phyloP scores from a whole-genome alignment of 2,329 filamentous ascomycete genomes.

The Pezicula radicicola region DNA sequence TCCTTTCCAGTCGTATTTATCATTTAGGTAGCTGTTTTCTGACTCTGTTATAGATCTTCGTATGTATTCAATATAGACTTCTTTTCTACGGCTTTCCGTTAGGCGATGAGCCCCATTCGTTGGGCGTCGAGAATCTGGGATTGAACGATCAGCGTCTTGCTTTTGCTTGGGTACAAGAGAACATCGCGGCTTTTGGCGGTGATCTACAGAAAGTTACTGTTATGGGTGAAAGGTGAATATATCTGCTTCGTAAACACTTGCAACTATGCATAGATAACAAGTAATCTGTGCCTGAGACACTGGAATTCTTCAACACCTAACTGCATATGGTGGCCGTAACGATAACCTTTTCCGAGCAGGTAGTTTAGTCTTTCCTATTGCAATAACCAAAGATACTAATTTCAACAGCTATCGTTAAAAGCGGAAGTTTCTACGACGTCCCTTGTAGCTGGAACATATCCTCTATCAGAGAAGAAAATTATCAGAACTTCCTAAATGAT shows the following conservation, averaged over 20 bases:
- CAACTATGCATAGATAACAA: not conserved
- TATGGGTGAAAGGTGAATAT: constrained; percentile 33
- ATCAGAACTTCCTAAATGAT: constrained; percentile 18
- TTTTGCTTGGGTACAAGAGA: constrained; percentile 36
- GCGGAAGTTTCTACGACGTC: constrained; percentile 36
- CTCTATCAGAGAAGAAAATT: not conserved
- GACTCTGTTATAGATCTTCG: not conserved
- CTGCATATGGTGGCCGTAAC: constrained; percentile 50
- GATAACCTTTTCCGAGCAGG: constrained; percentile 47
- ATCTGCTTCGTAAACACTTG: not conserved
- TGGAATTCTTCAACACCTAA: constrained; percentile 46
- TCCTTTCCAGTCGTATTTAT: not conserved
- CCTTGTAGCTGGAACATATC: constrained; percentile 23
- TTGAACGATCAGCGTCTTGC: constrained; percentile 38
- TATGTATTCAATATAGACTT: not conserved
- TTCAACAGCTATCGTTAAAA: constrained; percentile 38
- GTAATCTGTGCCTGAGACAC: constrained; percentile 40
- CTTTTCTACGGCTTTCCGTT: constrained; percentile 1
- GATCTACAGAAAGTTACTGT: constrained; percentile 37
- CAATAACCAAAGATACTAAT: not conserved
- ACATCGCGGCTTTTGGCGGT: constrained; percentile 35
- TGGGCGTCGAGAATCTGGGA: constrained; percentile 13
- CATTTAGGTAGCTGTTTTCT: not conserved
- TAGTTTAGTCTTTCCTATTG: constrained; percentile 23
- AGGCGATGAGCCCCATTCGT: constrained; percentile 38